Base-by-base conservation (phyloP, 2,329 filamentous ascomycete genomes). In the Penicillium sp. region DNA sequence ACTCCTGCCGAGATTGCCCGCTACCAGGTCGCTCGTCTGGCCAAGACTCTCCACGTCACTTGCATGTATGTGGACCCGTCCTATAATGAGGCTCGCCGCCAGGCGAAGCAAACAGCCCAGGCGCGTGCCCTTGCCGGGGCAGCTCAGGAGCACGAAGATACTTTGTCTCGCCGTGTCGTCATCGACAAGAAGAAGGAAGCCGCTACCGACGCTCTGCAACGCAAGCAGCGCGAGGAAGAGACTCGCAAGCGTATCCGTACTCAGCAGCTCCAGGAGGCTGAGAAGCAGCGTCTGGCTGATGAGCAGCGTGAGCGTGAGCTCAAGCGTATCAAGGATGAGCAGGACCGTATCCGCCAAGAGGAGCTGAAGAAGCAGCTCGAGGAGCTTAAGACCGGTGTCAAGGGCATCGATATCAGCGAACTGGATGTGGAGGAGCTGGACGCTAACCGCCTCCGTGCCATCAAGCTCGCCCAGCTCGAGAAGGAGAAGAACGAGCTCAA, bases 141-240 rank as follows among this genome's bases (percentile, higher is more conserved):
- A n/a, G 87, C 93, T 64, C 78, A 94, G 72, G 93, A 98, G 71
- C 90, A 96, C 63, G 77, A 80, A 45, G 87, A 91, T 23, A 87
- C 84, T 29, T 77, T 98, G 33, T 83, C 84, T 43, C 85, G 93
- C 56, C 91, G 94, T 65, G 85, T 90, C 4, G 70, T 94, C 53
- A 98, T 98, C 56, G 85, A 95, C 64, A 94, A 94, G 77, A 91
- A 91, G 73, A 97, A 97, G 76, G 90, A 96, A 63, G 86, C 88
- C 51, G 89, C 88, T n/a, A 87, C 87, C 8, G 89, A 91, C 66
- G 80, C 88, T 31, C 81, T 90, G 55, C 88, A 93, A 47, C 84
- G 84, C 64, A 88, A 86, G 66, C 90, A 96, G 66, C 89, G 89
- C 62, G 93, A 97, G 70, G 90, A 91, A 63, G 89, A 93, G 43